Conservation (phyloP, 345 rosid genomes). For the Aquilaria sinensis region DNA sequence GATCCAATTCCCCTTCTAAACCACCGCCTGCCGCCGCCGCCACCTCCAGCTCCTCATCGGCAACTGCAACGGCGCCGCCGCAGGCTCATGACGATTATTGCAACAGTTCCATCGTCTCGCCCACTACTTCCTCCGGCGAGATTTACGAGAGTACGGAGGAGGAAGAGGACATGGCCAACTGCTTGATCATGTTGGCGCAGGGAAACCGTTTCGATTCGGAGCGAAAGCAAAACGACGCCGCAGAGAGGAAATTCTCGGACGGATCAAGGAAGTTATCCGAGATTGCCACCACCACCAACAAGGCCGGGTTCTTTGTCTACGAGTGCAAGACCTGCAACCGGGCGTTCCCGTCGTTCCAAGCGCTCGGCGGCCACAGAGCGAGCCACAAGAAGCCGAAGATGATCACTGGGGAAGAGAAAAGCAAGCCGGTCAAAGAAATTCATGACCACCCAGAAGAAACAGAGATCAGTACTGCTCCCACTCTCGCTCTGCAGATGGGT, state of each 20-base stretch:
- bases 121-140: constrained; percentile 29
- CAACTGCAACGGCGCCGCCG: constrained; percentile 10
- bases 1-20: constrained; percentile 47
- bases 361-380: constrained; percentile 94
- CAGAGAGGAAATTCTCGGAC: constrained; percentile 7
- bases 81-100: constrained; percentile 15
- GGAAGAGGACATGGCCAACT: constrained; percentile 91
- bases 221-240: background rate
- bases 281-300: constrained; percentile 18
- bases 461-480: constrained; percentile 16
- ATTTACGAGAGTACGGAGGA: constrained; percentile 48
- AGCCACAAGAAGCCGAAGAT: constrained; percentile 80
- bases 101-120: constrained; percentile 32
- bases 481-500: constrained; percentile 33
- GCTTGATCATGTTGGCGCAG: constrained; percentile 69
- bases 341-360: constrained; percentile 86
- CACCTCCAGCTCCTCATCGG: constrained; percentile 47
- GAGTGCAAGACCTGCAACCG: constrained; percentile 94
- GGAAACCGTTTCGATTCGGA: constrained; percentile 35
- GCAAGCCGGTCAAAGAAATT: constrained; percentile 14
- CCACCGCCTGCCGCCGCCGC: constrained; percentile 20
- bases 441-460: constrained; percentile 18
- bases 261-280: constrained; percentile 27
- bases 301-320: constrained; percentile 54
- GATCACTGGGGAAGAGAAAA: constrained; percentile 15